Evolutionary conservation across 805 yeast genomes (phyloP), one percentile per base, ranked within the genome.

Genomic region (Naumovozyma castellii): DNA sequence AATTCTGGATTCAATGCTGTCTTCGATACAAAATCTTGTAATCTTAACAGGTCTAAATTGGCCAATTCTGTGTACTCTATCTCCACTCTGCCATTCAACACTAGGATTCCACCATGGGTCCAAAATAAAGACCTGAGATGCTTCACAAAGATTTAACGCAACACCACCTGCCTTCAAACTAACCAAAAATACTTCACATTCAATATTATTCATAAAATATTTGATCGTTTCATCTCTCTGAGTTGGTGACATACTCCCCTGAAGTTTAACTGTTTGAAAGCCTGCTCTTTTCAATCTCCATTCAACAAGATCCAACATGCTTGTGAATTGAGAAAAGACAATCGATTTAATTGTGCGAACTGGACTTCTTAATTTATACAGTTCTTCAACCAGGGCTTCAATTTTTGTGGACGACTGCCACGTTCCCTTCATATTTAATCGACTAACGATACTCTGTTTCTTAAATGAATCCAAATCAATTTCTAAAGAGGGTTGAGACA

Each of bases 31-130:
- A 55, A 92, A 78, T 35, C 97, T 73, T 6, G 95, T 87, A 48
- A 92, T 86, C 46, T 85, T 75, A 8, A 92, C 95, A 0, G 99
- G 98, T 48, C 99, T 66, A 51, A 75, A 84, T 60, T 92, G 99
- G 4, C 97, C 97, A 46, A 92, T 92, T 64, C 99, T 77, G 63
- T 92, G 97, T 17, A 92, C 97, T 65, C 99, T 78, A 62, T 92
- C 99, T 62, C 95, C 95, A 37, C 94, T 81, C 61, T 92, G 99
- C 87, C 97, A 92, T 60, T 92, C 98, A 5, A 90, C 92, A 49
- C 94, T 83, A 1, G 97, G 97, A 58, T 92, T 94, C 97, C 98
- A 92, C 98, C 98, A 92, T 28, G 97, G 97, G 54, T 92, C 99
- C 69, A 92, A 69, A 34, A 92, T 71, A 50, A 92, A 92, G 35